phyloP scores from a whole-genome alignment of 345 rosid genomes.

The Gossypium mustelinum region DNA sequence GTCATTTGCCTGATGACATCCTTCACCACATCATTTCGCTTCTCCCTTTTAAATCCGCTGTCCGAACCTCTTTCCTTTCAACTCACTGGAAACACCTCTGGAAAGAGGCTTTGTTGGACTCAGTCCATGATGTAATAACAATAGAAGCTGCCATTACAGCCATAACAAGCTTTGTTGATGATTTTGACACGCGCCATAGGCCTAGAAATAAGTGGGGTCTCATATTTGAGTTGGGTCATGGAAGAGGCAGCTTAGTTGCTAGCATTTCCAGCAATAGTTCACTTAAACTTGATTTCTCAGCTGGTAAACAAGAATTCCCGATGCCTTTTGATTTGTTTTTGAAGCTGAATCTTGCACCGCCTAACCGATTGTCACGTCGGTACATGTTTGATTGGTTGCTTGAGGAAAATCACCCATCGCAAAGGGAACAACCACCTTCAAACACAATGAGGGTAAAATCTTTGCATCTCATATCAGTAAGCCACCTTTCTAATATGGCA shows the following conservation, averaged over 20 bases:
- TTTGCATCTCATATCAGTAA: background rate
- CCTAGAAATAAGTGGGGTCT: background rate
- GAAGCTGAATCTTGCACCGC: background rate
- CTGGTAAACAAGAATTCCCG: background rate
- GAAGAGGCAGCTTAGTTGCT: background rate
- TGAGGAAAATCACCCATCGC: no score
- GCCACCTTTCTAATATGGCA: background rate
- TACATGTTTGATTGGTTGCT: no score
- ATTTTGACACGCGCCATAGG: no score
- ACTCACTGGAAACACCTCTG: no score
- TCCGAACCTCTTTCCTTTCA: background rate
- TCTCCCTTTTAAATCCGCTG: background rate
- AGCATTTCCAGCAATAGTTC: background rate
- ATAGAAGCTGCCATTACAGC: no score
- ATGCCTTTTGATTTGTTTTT: background rate
- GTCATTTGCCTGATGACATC: background rate
- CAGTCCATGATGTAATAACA: no score
- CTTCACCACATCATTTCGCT: background rate
- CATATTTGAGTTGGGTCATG: background rate
- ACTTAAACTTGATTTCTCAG: background rate
- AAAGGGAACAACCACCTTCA: background rate
- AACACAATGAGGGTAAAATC: background rate
- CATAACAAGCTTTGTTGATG: no score
- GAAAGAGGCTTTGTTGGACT: no score
- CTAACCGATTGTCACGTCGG: no score